Percentiles rank a stretch among this genome's conserved stretches.
phyloP scores from a whole-genome alignment of 257 asterid genomes.

The Gentiana macrophylla region DNA sequence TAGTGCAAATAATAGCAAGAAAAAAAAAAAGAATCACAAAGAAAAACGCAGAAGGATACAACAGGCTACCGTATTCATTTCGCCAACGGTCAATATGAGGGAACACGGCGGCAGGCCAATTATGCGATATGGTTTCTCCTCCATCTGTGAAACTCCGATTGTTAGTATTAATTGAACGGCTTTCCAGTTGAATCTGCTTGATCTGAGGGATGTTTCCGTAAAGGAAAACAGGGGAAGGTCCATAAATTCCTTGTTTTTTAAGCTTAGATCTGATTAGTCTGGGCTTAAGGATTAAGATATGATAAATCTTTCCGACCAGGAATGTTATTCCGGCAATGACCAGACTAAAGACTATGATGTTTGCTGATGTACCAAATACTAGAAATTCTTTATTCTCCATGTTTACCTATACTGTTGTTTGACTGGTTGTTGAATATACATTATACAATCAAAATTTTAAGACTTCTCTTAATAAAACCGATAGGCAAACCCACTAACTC shows the following conservation, averaged over 20 bases:
- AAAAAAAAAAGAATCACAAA: no score
- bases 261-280: conserved; percentile 33
- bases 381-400: no score
- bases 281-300: conserved; percentile 25
- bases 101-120: conserved; percentile 40
- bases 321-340: conserved; percentile 17
- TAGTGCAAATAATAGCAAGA: no score
- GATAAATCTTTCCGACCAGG: conserved; percentile 14
- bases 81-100: conserved; percentile 58
- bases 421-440: no score
- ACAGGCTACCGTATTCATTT: conserved; percentile 34
- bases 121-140: conserved; percentile 17
- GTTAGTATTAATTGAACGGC: not conserved
- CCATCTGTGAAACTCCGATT: not conserved
- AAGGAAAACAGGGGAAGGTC: conserved; percentile 43
- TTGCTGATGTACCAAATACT: conserved; percentile 2
- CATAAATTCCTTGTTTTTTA: conserved; percentile 49
- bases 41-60: not conserved
- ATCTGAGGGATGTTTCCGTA: conserved; percentile 58
- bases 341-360: conserved; percentile 19
- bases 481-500: no score
- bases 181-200: conserved; percentile 19
- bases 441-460: no score
- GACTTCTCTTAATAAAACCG: no score
- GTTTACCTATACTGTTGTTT: no score